These are phyloP conservation scores for Clitocybe nebularis DNA, from an alignment of 1,284 basidiomycete species.

Conservation along the genomic window DNA sequence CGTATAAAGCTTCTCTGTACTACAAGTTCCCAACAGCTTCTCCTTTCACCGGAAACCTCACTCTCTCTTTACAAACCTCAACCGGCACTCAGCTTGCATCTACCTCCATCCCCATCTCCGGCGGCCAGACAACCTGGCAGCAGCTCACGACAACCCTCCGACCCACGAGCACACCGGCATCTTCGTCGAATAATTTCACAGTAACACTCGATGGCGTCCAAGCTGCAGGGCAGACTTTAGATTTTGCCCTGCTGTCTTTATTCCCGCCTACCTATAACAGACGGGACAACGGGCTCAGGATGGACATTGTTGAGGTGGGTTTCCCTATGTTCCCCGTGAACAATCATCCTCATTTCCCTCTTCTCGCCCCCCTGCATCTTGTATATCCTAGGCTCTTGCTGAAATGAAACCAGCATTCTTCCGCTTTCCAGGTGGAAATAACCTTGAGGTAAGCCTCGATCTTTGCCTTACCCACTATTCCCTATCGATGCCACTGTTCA, in stretches of 20 bases:
- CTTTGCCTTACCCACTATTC: too few relatives aligned
- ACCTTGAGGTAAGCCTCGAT: too few relatives aligned
- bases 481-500: too few relatives aligned
- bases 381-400: conserved; percentile 37
- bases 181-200: conserved; percentile 47
- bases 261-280: conserved; percentile 73
- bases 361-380: too few relatives aligned
- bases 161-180: conserved; percentile 38
- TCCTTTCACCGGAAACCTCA: conserved; percentile 40
- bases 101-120: conserved; percentile 35
- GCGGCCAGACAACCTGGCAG: conserved; percentile 48
- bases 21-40: conserved; percentile 53
- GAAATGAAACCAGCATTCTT: conserved; percentile 63
- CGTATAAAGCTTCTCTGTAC: conserved; percentile 64
- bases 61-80: conserved; percentile 43
- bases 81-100: conserved; percentile 44
- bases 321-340: not conserved
- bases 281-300: conserved; percentile 58
- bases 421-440: conserved; percentile 56
- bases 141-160: conserved; percentile 45
- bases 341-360: too few relatives aligned
- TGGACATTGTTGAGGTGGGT: conserved; percentile 57
- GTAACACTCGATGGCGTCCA: conserved; percentile 49
- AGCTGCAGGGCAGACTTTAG: conserved; percentile 46
- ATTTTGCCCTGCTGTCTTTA: conserved; percentile 64